Percentiles rank a stretch among this genome's conserved stretches.
Evolutionary conservation across 768 basidiomycete genomes (phyloP).

Genomic region (Infundibulicybe gibba): DNA sequence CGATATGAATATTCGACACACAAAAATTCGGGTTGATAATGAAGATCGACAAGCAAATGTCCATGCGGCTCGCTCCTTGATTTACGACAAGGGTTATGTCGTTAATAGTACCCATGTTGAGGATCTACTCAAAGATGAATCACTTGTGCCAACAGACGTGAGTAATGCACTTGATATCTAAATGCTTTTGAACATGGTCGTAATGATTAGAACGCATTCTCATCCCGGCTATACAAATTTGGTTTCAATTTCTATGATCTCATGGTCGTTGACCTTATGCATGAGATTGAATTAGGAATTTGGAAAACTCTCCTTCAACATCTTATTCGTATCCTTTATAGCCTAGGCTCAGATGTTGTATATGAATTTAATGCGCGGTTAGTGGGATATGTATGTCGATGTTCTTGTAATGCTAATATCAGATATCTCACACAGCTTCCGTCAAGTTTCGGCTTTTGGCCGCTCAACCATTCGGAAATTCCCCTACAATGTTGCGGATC

Average conservation of each 20-base stretch:
- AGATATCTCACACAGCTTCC: slow-evolving; percentile 17
- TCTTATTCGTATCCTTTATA: slow-evolving; percentile 21
- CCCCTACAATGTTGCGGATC: slow-evolving; percentile 23
- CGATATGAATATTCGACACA: background rate
- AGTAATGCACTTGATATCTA: background rate
- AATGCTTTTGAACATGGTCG: background rate
- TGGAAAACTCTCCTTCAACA: slow-evolving; percentile 28
- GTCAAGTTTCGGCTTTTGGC: slow-evolving; percentile 26
- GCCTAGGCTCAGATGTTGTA: slow-evolving; percentile 1
- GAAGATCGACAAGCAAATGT: background rate
- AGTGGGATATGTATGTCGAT: background rate
- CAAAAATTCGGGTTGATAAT: background rate
- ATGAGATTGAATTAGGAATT: slow-evolving; percentile 32
- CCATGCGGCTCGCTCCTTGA: slow-evolving; percentile 12
- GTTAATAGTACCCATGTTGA: slow-evolving; percentile 21
- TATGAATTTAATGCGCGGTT: slow-evolving; percentile 4
- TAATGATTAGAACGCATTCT: slow-evolving; percentile 31
- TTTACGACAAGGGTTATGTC: slow-evolving; percentile 20
- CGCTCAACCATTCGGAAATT: slow-evolving; percentile 23
- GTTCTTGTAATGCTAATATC: background rate
- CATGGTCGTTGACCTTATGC: slow-evolving; percentile 26
- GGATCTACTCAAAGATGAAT: slow-evolving; percentile 16
- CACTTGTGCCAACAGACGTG: slow-evolving; percentile 22
- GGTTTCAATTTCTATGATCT: slow-evolving; percentile 9
- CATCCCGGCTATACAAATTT: slow-evolving; percentile 9